phyloP scores from a whole-genome alignment of 805 yeast species.

The Cyberlindnera samutprakarnensis region DNA sequence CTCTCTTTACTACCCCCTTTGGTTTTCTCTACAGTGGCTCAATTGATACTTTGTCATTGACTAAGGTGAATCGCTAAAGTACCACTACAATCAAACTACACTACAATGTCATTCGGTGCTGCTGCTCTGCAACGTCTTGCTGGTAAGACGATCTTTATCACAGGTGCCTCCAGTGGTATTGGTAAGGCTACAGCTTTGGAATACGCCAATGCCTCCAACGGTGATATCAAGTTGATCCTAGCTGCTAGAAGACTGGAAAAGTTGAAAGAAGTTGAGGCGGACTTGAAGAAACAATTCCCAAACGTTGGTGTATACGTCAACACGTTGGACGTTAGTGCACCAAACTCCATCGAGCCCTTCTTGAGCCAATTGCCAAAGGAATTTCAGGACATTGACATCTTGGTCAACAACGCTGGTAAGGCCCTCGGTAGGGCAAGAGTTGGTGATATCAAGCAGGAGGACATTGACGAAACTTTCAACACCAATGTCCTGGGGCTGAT shows the following conservation, averaged over 20 bases:
- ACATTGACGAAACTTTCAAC: slow-evolving; percentile 68
- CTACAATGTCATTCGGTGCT: slow-evolving; percentile 54
- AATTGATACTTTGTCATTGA: too few species aligned
- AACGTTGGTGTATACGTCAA: slow-evolving; percentile 36
- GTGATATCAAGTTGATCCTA: slow-evolving; percentile 60
- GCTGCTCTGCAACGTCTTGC: slow-evolving; percentile 76
- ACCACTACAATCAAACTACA: too few species aligned
- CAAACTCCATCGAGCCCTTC: slow-evolving; percentile 43
- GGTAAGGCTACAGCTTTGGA: slow-evolving; percentile 90
- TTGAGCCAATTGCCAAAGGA: slow-evolving; percentile 47
- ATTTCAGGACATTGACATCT: slow-evolving; percentile 56
- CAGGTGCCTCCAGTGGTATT: slow-evolving; percentile 97
- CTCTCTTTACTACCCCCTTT: too few species aligned
- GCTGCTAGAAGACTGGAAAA: slow-evolving; percentile 72
- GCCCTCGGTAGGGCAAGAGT: slow-evolving; percentile 76
- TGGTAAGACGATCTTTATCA: slow-evolving; percentile 72
- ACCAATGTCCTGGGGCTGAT: slow-evolving; percentile 87
- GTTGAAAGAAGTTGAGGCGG: slow-evolving; percentile 39
- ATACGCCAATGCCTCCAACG: slow-evolving; percentile 69
- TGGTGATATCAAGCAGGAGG: slow-evolving; percentile 57
- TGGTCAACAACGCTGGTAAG: slow-evolving; percentile 70
- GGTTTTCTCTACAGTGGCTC: too few species aligned
- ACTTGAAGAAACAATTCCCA: slow-evolving; percentile 41
- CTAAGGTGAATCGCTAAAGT: too few species aligned
- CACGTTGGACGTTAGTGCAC: slow-evolving; percentile 49